Evolutionary conservation across 2,329 filamentous ascomycete genomes (phyloP), one percentile per base, ranked within the genome.

Genomic region (Malbranchea zuffiana): DNA sequence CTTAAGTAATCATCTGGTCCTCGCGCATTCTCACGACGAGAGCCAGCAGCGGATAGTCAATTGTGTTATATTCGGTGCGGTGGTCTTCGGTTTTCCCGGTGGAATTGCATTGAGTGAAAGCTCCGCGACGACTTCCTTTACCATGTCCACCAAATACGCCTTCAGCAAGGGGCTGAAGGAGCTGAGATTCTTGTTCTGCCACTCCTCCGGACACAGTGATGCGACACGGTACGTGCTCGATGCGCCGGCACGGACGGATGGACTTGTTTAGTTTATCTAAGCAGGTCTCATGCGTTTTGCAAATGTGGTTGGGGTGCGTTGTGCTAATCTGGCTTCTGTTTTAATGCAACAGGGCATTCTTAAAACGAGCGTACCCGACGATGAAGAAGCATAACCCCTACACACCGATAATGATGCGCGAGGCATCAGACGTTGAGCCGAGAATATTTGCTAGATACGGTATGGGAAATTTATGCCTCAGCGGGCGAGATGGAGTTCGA

Each of bases 311-410:
- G n/a, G n/a, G n/a, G n/a, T n/a, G n/a, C n/a, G n/a, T n/a, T n/a
- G n/a, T n/a, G n/a, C n/a, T n/a, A n/a, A n/a, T n/a, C n/a, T n/a
- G n/a, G n/a, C n/a, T n/a, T n/a, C n/a, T n/a, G n/a, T n/a, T n/a
- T n/a, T n/a, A 6, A 16, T 16, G 6, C 30, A 17, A 8, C 52
- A 95, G 90, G 62, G 79, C 82, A 19, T 98, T 98, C 67, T 72
- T 98, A 49, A 80, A 80, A 47, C 78, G 84, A 59, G 79, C 86
- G 49, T 98, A 98, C 65, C 90, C 90, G 31, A 90, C 83, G 43
- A 96, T 98, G 88, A 98, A 98, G 78, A 92, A 93, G 72, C 83
- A 88, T 73, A 98, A 98, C 69, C 90, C 90, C 40, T 70, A 82
- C 63, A 87, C 75, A 32, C 90, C 90, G 37, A 96, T 98, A 64